phyloP scores from a whole-genome alignment of 2,329 filamentous ascomycete species.

The Erysiphe pulchra region DNA sequence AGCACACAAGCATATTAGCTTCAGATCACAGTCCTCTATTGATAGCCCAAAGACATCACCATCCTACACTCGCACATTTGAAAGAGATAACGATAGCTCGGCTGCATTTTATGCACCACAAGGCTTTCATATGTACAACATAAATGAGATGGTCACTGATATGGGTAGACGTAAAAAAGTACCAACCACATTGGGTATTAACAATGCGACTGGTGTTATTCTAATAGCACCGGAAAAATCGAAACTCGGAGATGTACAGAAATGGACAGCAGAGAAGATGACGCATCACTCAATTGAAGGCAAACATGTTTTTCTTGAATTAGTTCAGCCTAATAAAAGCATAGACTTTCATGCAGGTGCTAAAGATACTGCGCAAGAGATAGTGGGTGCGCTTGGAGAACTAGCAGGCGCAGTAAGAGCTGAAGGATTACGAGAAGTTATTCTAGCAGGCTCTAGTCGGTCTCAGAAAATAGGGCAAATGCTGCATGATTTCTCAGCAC shows the following conservation, averaged over 20 bases:
- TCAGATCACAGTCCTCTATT: slow-evolving; percentile 16
- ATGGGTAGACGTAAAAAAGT: slow-evolving; percentile 97
- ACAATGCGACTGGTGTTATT: slow-evolving; percentile 65
- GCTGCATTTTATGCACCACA: slow-evolving; percentile 32
- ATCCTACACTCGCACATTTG: slow-evolving; percentile 22
- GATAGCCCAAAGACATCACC: slow-evolving; percentile 21
- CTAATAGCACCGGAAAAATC: slow-evolving; percentile 73
- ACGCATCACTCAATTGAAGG: slow-evolving; percentile 96
- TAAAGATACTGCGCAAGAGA: slow-evolving; percentile 89
- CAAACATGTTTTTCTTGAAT: slow-evolving; percentile 89
- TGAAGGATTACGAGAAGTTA: slow-evolving; percentile 64
- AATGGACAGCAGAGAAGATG: slow-evolving; percentile 87
- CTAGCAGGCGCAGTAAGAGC: slow-evolving; percentile 64
- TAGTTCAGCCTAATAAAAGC: slow-evolving; percentile 79
- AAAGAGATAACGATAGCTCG: slow-evolving; percentile 19
- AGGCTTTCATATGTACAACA: slow-evolving; percentile 84
- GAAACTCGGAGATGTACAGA: slow-evolving; percentile 60
- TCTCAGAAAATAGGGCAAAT: slow-evolving; percentile 62
- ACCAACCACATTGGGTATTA: slow-evolving; percentile 90
- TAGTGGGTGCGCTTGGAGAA: slow-evolving; percentile 68
- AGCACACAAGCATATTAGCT: background rate
- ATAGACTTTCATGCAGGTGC: slow-evolving; percentile 91
- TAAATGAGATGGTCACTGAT: slow-evolving; percentile 90
- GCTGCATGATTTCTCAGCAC: slow-evolving; percentile 88
- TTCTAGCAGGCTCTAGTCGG: slow-evolving; percentile 48